Conservation (phyloP, 75 land plant species). For the Sequoiadendron giganteum region DNA sequence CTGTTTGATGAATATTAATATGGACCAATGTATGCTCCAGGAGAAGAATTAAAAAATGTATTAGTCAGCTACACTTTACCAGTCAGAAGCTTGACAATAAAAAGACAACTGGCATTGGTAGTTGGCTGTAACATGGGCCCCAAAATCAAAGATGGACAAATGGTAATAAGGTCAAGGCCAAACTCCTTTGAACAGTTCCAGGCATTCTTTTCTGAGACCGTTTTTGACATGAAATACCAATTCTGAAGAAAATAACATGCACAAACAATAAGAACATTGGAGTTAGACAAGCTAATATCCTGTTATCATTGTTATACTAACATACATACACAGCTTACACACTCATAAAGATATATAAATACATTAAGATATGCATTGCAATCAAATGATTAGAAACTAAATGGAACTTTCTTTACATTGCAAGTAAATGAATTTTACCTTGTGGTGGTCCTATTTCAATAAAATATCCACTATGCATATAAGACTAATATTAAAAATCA, state of each 20-base stretch:
- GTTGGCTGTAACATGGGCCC: conserved; percentile 79
- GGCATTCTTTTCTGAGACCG: conserved; percentile 70
- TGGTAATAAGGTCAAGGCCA: conserved; percentile 58
- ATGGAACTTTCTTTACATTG: background rate
- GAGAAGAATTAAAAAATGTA: background rate
- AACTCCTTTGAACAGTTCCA: conserved; percentile 46
- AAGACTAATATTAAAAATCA: background rate
- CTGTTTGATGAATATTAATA: background rate
- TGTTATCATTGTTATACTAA: background rate
- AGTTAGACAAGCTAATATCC: background rate
- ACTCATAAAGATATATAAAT: background rate
- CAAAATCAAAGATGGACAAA: conserved; percentile 56
- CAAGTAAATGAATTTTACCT: background rate
- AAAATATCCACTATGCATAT: background rate
- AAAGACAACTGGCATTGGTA: conserved; percentile 59
- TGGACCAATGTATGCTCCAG: background rate
- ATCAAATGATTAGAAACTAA: background rate
- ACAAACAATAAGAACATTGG: background rate
- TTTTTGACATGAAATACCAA: conserved; percentile 82
- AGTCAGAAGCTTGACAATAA: conserved; percentile 40
- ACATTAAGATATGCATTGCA: background rate
- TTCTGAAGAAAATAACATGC: conserved; percentile 36
- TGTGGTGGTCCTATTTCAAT: background rate
- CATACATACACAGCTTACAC: background rate
- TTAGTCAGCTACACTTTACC: conserved; percentile 29